Base-by-base conservation (phyloP, 257 asterid species). In the Capsicum chinense region DNA sequence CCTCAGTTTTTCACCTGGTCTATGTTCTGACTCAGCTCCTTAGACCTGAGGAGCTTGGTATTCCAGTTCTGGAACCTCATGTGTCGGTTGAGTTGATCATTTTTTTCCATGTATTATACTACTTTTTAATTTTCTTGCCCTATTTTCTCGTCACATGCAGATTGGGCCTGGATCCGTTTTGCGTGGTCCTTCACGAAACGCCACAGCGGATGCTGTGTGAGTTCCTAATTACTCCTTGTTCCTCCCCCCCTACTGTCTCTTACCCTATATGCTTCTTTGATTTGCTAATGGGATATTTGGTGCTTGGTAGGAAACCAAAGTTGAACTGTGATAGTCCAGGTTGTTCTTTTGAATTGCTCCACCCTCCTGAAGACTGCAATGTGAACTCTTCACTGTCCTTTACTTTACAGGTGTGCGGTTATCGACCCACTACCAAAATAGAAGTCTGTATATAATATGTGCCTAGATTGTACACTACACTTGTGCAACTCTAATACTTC, bases 291-390 rank as follows among this genome's bases (percentile, higher is more conserved):
- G 64, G 47, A 13, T 83, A 26, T 82, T 82, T 87, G 80, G 78
- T 87, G 83, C 86, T 87, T 85, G 33, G 58, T 83, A 97, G 99
- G 91, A 89, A 80, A n/a, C 98, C 99, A 39, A 93, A 93, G 89
- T 95, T 97, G 83, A 87, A 93, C 81, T 97, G 99, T 81, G 84
- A 90, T 59, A 84, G 89, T 9, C 86, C 93, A 89, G 94, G 89
- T 80, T 97, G 99, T 86, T 98, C 99, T 16, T 33, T 67, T 66
- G 99, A 97, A 91, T 88, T 97, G 90, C 94, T 97, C 86, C 93
- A 91, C 64, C 99, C 99, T 57, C 99, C 99, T 76, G 99, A 97
- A 87, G 99, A 97, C 89, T 97, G 99, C 88, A 97, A 95, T 21
- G 99, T 97, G 91, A 97, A 97, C 88, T 97, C 99, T 85, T 97